Evolutionary conservation across 345 rosid species (phyloP).

Genomic region (Hypericum perforatum): DNA sequence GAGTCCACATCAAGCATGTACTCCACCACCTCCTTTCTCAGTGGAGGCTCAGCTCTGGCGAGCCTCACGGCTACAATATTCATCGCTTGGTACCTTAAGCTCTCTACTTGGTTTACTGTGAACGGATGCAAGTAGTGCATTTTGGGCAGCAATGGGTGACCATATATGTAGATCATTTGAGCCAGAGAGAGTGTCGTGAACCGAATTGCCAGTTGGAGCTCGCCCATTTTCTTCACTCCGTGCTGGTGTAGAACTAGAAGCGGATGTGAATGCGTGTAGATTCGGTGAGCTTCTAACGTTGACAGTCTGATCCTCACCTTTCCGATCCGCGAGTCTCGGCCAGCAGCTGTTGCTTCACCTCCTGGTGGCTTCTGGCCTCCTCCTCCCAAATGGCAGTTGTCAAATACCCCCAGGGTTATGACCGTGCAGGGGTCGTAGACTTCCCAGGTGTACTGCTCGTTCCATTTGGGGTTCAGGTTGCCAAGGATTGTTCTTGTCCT

Average conservation of each 20-base stretch:
- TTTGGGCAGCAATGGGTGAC: constrained; percentile 68
- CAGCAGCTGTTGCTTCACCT: constrained; percentile 18
- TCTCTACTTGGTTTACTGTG: constrained; percentile 71
- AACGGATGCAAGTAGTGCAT: constrained; percentile 80
- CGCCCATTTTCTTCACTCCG: constrained; percentile 77
- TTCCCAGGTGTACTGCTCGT: constrained; percentile 87
- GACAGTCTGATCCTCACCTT: constrained; percentile 72
- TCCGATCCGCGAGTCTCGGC: constrained; percentile 62
- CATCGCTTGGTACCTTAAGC: constrained; percentile 71
- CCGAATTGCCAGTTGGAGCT: constrained; percentile 55
- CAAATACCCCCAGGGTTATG: constrained; percentile 66
- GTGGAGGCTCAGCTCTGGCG: constrained; percentile 76
- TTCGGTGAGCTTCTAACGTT: constrained; percentile 60
- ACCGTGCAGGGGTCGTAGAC: constrained; percentile 87
- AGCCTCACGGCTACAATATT: constrained; percentile 63
- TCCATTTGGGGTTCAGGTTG: constrained; percentile 53
- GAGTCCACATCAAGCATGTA: constrained; percentile 86
- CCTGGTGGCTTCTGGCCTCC: constrained; percentile 22
- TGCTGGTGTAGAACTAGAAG: constrained; percentile 57
- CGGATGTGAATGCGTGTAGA: constrained; percentile 67
- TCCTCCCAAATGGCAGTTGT: constrained; percentile 55
- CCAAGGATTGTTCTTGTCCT: constrained; percentile 65
- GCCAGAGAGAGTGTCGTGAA: constrained; percentile 62
- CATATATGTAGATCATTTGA: constrained; percentile 48
- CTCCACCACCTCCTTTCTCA: constrained; percentile 75